Conservation (phyloP, 768 basidiomycete species). For the Symmetrospora coprosmae region DNA sequence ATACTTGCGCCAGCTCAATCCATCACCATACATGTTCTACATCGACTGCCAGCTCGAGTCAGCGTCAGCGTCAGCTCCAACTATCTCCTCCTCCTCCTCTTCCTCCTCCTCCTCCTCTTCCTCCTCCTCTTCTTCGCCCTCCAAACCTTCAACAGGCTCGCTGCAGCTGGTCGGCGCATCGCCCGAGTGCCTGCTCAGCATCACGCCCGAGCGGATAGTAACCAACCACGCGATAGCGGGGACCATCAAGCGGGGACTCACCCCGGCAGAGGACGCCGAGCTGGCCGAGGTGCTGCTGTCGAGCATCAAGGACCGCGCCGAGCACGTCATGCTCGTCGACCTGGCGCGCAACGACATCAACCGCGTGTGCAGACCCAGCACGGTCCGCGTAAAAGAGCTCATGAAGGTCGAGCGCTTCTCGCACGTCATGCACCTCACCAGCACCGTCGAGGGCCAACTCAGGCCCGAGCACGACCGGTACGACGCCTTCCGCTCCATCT, state of each 20-base stretch:
- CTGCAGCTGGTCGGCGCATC: conserved; percentile 94
- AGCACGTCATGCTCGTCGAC: conserved; percentile 98
- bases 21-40: conserved; percentile 98
- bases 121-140: neutral
- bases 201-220: conserved; percentile 69
- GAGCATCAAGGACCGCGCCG: conserved; percentile 89
- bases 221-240: conserved; percentile 98
- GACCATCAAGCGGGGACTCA: conserved; percentile 74
- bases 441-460: conserved; percentile 75
- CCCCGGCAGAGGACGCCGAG: conserved; percentile 71
- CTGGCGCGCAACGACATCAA: conserved; percentile 97
- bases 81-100: neutral
- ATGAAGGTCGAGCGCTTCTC: conserved; percentile 91
- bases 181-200: conserved; percentile 93
- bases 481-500: conserved; percentile 96
- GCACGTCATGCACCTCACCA: conserved; percentile 94
- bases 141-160: too few species aligned
- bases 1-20: conserved; percentile 73
- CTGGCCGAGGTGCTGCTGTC: conserved; percentile 58
- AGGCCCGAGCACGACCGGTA: conserved; percentile 51
- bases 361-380: conserved; percentile 82
- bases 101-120: conserved; percentile 1
- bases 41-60: conserved; percentile 57
- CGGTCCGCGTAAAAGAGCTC: conserved; percentile 87
- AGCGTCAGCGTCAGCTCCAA: too few species aligned